phyloP scores from a whole-genome alignment of 805 yeast species.

The Diddensiella santjacobensis region DNA sequence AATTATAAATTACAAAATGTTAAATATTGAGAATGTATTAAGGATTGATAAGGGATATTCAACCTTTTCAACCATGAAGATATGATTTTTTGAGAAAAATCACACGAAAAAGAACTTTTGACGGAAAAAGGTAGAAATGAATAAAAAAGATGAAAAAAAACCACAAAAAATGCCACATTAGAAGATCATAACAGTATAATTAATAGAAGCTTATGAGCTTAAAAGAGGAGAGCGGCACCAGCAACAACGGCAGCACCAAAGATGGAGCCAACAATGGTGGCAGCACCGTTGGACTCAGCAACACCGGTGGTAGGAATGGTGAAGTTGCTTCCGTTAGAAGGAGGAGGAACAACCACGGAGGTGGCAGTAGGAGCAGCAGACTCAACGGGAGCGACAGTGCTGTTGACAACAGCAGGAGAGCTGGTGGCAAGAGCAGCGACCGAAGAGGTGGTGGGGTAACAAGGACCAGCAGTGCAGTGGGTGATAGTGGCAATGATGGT shows the following conservation, averaged over 20 bases:
- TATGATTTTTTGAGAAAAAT: no score
- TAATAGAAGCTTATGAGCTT: slow-evolving; percentile 1
- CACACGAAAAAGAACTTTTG: no score
- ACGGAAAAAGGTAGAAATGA: no score
- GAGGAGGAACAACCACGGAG: slow-evolving; percentile 4
- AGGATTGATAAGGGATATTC: no score
- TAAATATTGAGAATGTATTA: no score
- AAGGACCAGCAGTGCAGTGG: slow-evolving; percentile 18
- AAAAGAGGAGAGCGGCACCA: slow-evolving; percentile 26
- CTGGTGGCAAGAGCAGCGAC: slow-evolving; percentile 6
- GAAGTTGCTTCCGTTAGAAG: slow-evolving; percentile 20
- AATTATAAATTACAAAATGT: background rate
- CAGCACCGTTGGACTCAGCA: slow-evolving; percentile 24
- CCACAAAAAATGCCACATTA: slow-evolving; percentile 1
- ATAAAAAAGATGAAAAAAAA: background rate
- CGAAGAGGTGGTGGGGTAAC: slow-evolving; percentile 20
- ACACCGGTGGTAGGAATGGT: slow-evolving; percentile 24
- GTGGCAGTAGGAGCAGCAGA: slow-evolving; percentile 2
- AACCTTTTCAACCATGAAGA: no score
- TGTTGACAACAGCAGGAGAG: slow-evolving; percentile 4
- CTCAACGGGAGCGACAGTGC: slow-evolving; percentile 10
- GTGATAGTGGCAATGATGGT: slow-evolving; percentile 15
- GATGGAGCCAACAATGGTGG: slow-evolving; percentile 15
- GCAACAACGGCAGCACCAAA: slow-evolving; percentile 26
- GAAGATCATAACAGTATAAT: slow-evolving; percentile 2